Evolutionary conservation across 192 early-diverging fungal species (phyloP), one percentile per base, ranked within the genome.

Genomic region (Coemansia sp.): DNA sequence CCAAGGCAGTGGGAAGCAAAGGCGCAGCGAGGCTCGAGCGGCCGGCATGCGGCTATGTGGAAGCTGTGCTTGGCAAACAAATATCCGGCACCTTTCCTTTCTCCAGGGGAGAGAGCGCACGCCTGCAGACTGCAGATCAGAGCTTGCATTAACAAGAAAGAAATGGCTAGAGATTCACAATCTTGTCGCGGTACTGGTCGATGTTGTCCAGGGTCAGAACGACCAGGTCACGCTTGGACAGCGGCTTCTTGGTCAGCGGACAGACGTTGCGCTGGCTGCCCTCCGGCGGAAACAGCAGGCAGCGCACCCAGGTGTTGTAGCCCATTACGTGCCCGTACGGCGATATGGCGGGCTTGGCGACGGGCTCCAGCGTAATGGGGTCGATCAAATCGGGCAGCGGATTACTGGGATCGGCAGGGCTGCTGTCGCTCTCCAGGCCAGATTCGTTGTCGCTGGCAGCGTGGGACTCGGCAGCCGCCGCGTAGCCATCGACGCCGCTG

Each of bases 241-340:
- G 67, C 28, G 91, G 87, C 65, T 93, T 94, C 81, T 96, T 96
- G 31, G 94, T 94, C 62, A 96, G 80, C 33, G 94, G 94, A 35
- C 94, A 96, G 30, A 91, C 90, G 68, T 94, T 96, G 54, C 86
- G 83, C 59, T 88, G 87, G 41, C 83, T 80, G 31, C 85, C 88
- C 58, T 86, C 87, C 40, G 87, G 84, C 23, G 70, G 77, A 39
- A 73, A 79, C 47, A 86, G 84, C 50, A 96, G 69, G 56, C 93
- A 94, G 33, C 91, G 86, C 31, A 92, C 86, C 90, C 90, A 92
- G 64, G 82, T 90, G 53, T 92, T 87, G 50, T 88, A 91, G 48
- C 88, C 86, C 89, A 92, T 91, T 35, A 91, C 89, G 68, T 91
- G 89, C 14, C 94, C 94, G 57, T 91, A 96, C 43, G 91, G 93